Percentiles rank a stretch among this genome's conserved stretches.
Evolutionary conservation across 2,329 filamentous ascomycete genomes (phyloP).

Genomic region (Xenoacremonium recifei): DNA sequence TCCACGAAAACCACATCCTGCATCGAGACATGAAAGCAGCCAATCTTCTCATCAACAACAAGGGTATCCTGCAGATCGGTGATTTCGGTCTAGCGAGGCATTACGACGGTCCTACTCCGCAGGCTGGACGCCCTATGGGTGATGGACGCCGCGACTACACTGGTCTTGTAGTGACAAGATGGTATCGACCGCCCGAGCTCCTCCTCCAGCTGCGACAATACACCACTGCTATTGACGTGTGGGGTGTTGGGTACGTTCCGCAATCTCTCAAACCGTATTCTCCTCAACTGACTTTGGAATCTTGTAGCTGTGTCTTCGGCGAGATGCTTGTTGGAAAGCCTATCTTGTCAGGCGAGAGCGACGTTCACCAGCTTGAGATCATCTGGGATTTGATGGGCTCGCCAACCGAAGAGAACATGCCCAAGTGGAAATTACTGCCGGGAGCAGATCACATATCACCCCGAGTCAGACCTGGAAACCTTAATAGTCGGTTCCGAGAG

Average conservation of each 20-base stretch:
- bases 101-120: conserved; percentile 82
- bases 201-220: conserved; percentile 85
- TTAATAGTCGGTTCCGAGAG: conserved; percentile 74
- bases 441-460: conserved; percentile 75
- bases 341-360: conserved; percentile 86
- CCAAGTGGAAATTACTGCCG: conserved; percentile 80
- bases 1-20: conserved; percentile 86
- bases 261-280: no score
- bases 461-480: conserved; percentile 59
- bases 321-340: conserved; percentile 96
- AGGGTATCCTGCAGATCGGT: conserved; percentile 89
- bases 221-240: conserved; percentile 97
- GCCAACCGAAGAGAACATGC: conserved; percentile 89
- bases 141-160: conserved; percentile 90
- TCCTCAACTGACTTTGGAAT: conserved; percentile 23
- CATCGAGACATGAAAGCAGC: conserved; percentile 99
- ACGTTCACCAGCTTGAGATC: conserved; percentile 84
- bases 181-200: conserved; percentile 94
- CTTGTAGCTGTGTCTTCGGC: conserved; percentile 97
- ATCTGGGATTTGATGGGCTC: conserved; percentile 93
- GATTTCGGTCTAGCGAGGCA: conserved; percentile 94
- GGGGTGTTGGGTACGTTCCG: conserved; percentile 82
- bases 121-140: conserved; percentile 75
- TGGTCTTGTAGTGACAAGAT: conserved; percentile 91
- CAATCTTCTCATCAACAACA: conserved; percentile 94